Percentiles rank a stretch among this genome's conserved stretches.
phyloP scores from a whole-genome alignment of 495 filamentous ascomycete genomes.

The Hypomontagnella monticulosa region DNA sequence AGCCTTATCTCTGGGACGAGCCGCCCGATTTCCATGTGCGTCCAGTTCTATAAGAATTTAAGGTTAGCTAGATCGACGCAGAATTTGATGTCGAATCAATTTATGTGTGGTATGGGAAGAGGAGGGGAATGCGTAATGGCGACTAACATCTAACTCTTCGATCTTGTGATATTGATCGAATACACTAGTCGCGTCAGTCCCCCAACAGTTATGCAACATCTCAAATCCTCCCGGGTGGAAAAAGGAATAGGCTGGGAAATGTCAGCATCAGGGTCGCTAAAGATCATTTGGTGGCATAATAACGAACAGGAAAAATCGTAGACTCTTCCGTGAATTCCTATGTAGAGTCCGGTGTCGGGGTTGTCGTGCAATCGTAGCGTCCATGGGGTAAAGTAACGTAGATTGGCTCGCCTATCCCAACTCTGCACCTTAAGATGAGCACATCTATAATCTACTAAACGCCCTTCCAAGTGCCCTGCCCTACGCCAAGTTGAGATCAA shows the following conservation, averaged over 20 bases:
- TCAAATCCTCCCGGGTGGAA: constrained; percentile 21
- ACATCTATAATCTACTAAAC: constrained; percentile 6
- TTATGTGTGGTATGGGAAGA: neutral
- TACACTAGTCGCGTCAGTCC: constrained; percentile 4
- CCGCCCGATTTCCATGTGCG: constrained; percentile 14
- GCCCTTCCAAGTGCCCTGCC: neutral
- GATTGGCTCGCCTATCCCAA: neutral
- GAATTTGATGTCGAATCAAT: neutral
- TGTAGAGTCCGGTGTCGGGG: constrained; percentile 11
- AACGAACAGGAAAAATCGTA: constrained; percentile 23
- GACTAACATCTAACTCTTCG: constrained; percentile 13
- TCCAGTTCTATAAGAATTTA: neutral
- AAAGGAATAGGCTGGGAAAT: constrained; percentile 4
- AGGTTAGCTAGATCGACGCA: neutral
- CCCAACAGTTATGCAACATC: neutral
- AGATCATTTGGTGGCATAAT: neutral
- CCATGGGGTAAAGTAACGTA: constrained; percentile 12
- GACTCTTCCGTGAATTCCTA: constrained; percentile 4
- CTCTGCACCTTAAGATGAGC: constrained; percentile 4
- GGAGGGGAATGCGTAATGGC: neutral
- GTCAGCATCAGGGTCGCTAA: neutral
- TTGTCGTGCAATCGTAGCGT: constrained; percentile 23
- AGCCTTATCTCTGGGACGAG: constrained; percentile 13
- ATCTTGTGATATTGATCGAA: constrained; percentile 10
- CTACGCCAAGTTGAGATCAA: neutral